Evolutionary conservation across 371 early-diverging fungal species (phyloP), one percentile per base, ranked within the genome.

Genomic region (Mucor saturninus): DNA sequence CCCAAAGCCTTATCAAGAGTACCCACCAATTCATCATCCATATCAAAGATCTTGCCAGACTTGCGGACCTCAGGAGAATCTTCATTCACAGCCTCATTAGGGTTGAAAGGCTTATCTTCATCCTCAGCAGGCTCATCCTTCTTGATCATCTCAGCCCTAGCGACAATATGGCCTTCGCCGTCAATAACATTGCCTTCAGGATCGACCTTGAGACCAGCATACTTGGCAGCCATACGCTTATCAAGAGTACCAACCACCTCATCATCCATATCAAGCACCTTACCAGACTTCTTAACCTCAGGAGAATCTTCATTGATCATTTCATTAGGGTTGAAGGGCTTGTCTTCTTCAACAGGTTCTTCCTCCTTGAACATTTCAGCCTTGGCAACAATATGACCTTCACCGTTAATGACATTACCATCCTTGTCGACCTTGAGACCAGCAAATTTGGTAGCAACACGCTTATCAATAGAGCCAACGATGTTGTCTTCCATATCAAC

Each of bases 1-100:
- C 64, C 64, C 4, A 43, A 32, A 1, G 55, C 52, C 28, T 58
- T 54, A 26, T 61, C 60, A 29, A 67, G 45, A 10, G 59, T 53
- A 15, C 72, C 72, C 54, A 71, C 55, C 8, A 64, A 29, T 37
- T 68, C 64, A 9, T 68, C 72, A 43, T 64, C 59, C 37, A 35
- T 52, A 30, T 63, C 61, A 15, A 71, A 35, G 29, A 71, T 43
- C 30, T 71, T 67, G 52, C 72, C 67, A 26, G 72, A 71, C 42
- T 67, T 61, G 5, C 53, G 43, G n/a, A 67, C 72, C n/a, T 64
- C 67, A 54, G 68, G 64, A 43, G 68, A 64, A 28, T 63, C 54
- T 29, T 71, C 67, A 56, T 65, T 31, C 13, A 67, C 53, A 5
- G 26, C 14, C 7, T 54, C 59, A 37, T 67, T 53, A 35, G 68